A percentile compares a stretch with the other conserved stretches of the same genome.
phyloP scores from a whole-genome alignment of 306 rosid species.

The Fagus sylvatica region DNA sequence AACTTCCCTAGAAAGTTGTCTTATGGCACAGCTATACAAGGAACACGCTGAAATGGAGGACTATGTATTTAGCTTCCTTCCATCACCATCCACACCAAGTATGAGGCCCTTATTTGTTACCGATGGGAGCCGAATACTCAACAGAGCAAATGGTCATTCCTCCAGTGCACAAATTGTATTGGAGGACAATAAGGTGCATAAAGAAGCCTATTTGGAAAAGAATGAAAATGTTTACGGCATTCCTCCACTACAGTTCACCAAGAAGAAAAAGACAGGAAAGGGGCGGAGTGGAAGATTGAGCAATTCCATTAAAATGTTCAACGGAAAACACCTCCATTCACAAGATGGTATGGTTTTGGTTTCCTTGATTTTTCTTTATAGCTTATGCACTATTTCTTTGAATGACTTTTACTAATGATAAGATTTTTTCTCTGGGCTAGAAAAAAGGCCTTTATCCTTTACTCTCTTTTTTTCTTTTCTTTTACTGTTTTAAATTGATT shows the following conservation, averaged over 20 bases:
- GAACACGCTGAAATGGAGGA: constrained; percentile 61
- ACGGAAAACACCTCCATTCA: constrained; percentile 33
- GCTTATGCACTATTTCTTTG: constrained; percentile 1
- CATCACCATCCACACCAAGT: constrained; percentile 37
- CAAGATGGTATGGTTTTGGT: constrained; percentile 36
- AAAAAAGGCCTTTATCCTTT: not conserved
- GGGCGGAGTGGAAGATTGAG: constrained; percentile 37
- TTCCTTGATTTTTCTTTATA: constrained; percentile 12
- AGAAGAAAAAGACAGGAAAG: constrained; percentile 38
- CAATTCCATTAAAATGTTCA: constrained; percentile 27
- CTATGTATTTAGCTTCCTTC: constrained; percentile 44
- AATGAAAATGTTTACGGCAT: constrained; percentile 41
- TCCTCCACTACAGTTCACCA: constrained; percentile 39
- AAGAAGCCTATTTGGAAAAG: constrained; percentile 30
- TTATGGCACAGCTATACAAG: constrained; percentile 69
- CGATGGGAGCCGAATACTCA: constrained; percentile 63
- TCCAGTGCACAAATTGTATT: constrained; percentile 32
- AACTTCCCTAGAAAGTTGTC: constrained; percentile 76
- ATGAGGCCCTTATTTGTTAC: constrained; percentile 55
- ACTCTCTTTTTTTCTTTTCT: not conserved
- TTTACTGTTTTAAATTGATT: not conserved
- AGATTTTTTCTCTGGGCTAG: not conserved
- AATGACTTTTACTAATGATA: not conserved
- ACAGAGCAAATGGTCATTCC: constrained; percentile 35
- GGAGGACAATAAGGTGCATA: constrained; percentile 36